phyloP scores from a whole-genome alignment of 495 filamentous ascomycete genomes.

The Penicillium verhagenii region DNA sequence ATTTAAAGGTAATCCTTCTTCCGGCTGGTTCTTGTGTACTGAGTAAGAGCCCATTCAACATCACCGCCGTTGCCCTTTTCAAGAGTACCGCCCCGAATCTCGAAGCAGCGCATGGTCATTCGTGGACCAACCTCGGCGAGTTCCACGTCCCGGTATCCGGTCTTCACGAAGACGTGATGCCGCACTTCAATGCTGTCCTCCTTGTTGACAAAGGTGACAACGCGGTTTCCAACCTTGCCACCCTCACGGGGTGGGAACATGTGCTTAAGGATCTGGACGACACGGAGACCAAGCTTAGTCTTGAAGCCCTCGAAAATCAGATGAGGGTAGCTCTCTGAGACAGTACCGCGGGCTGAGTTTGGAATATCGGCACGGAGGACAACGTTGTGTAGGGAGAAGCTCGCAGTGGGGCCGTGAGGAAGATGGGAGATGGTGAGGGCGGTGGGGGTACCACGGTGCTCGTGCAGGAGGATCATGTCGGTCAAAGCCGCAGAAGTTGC shows the following conservation, averaged over 20 bases:
- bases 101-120: slow-evolving; percentile 95
- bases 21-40: slow-evolving; percentile 86
- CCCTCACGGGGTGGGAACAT: slow-evolving; percentile 88
- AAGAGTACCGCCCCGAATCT: slow-evolving; percentile 88
- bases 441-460: slow-evolving; percentile 91
- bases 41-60: slow-evolving; percentile 90
- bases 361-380: slow-evolving; percentile 93
- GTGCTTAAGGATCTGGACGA: slow-evolving; percentile 91
- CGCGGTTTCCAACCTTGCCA: slow-evolving; percentile 77
- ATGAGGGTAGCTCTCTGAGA: slow-evolving; percentile 91
- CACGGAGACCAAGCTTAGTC: slow-evolving; percentile 74
- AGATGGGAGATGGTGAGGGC: slow-evolving; percentile 88
- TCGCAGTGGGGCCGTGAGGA: slow-evolving; percentile 89
- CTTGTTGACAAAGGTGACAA: slow-evolving; percentile 92
- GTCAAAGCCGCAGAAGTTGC: slow-evolving; percentile 75
- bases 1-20: slow-evolving; percentile 90
- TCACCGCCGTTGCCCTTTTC: slow-evolving; percentile 93
- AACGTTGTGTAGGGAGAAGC: slow-evolving; percentile 92
- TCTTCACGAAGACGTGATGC: slow-evolving; percentile 81
- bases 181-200: slow-evolving; percentile 90
- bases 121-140: slow-evolving; percentile 91
- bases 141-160: slow-evolving; percentile 84
- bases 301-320: slow-evolving; percentile 94
- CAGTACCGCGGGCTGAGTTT: slow-evolving; percentile 79
- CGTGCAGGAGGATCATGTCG: slow-evolving; percentile 86